These are phyloP conservation scores for Ascoidea asiatica DNA, from an alignment of 805 yeast species.

Conservation along the genomic window DNA sequence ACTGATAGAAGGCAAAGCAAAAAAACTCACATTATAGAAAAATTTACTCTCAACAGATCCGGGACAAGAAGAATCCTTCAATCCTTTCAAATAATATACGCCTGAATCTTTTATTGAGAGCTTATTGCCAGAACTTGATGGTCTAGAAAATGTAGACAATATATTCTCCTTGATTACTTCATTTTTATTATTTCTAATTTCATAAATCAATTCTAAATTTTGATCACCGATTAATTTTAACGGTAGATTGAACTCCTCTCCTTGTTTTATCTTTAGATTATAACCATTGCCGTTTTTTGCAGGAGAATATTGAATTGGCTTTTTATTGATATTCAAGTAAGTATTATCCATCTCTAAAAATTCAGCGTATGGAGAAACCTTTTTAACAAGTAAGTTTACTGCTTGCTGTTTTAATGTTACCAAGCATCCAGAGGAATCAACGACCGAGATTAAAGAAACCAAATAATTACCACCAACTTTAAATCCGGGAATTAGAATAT, in stretches of 20 bases:
- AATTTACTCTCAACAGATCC: slow-evolving; percentile 28
- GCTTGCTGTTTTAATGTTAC: slow-evolving; percentile 58
- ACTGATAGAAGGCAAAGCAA: slow-evolving; percentile 12
- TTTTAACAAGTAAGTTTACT: slow-evolving; percentile 51
- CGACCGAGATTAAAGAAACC: slow-evolving; percentile 46
- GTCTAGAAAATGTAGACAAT: slow-evolving; percentile 8
- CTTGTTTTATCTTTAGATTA: slow-evolving; percentile 39
- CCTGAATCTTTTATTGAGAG: slow-evolving; percentile 32
- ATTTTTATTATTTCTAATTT: slow-evolving; percentile 4
- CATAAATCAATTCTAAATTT: slow-evolving; percentile 3
- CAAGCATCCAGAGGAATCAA: slow-evolving; percentile 67
- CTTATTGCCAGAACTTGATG: slow-evolving; percentile 8
- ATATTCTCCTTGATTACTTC: slow-evolving; percentile 4
- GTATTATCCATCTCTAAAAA: slow-evolving; percentile 25
- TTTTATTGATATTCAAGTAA: slow-evolving; percentile 13
- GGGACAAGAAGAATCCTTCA: slow-evolving; percentile 37
- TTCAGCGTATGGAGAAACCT: slow-evolving; percentile 49
- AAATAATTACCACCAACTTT: slow-evolving; percentile 61
- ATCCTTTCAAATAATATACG: slow-evolving; percentile 26
- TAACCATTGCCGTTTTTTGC: slow-evolving; percentile 1
- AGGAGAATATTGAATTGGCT: slow-evolving; percentile 4
- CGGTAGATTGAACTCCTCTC: slow-evolving; percentile 47
- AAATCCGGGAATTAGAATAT: slow-evolving; percentile 41
- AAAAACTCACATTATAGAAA: slow-evolving; percentile 26
- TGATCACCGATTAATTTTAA: slow-evolving; percentile 40